phyloP scores from a whole-genome alignment of 306 rosid species.

The Abrus pulchellus region DNA sequence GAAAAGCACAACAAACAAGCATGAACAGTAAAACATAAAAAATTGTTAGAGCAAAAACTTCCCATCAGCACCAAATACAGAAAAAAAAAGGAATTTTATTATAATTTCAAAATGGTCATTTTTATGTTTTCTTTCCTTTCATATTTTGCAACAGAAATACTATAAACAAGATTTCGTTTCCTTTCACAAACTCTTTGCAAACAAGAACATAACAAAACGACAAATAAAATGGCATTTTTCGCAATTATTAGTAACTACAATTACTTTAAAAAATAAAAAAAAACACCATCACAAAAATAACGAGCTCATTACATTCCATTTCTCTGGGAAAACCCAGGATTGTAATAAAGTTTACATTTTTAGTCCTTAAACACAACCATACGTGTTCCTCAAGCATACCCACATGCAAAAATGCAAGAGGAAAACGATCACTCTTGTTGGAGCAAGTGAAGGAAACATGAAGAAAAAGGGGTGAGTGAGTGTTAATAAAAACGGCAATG shows the following conservation, averaged over 20 bases:
- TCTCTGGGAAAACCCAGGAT: background rate
- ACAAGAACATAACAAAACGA: background rate
- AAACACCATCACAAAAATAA: background rate
- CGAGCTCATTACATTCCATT: background rate
- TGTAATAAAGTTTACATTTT: background rate
- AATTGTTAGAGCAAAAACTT: background rate
- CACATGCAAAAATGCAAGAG: constrained; percentile 3
- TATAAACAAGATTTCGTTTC: background rate
- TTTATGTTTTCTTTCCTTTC: background rate
- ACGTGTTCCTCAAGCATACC: background rate
- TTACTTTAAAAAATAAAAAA: background rate
- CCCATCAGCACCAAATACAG: background rate
- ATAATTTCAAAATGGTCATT: background rate
- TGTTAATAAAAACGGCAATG: background rate
- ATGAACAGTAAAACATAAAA: background rate
- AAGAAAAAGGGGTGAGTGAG: background rate
- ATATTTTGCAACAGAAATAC: background rate
- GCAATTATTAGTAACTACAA: too few species aligned
- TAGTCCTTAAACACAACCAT: background rate
- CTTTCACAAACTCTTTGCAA: background rate
- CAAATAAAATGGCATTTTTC: too few species aligned
- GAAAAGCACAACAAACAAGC: background rate
- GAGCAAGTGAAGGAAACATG: background rate
- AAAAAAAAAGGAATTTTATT: background rate
- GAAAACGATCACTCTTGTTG: background rate